Evolutionary conservation across 371 early-diverging fungal genomes (phyloP).

Genomic region (Actinomortierella ambigua): DNA sequence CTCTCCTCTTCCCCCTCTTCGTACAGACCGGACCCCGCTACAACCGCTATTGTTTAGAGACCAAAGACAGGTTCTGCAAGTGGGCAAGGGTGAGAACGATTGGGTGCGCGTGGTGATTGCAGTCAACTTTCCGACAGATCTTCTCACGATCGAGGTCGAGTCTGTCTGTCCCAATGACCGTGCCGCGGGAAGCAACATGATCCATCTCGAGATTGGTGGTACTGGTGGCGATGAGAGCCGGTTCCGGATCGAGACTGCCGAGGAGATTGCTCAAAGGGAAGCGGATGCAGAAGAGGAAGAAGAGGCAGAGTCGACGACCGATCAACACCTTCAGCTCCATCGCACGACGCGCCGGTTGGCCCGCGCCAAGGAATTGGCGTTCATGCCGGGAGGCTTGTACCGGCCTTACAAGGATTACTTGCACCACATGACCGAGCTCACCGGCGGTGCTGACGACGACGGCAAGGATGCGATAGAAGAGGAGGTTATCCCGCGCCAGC

Average conservation of each 20-base stretch:
- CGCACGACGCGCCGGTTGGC: conserved; percentile 15
- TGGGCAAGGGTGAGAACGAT: conserved; percentile 23
- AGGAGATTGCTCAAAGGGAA: conserved; percentile 7
- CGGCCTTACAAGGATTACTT: conserved; percentile 32
- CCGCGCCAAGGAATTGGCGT: conserved; percentile 21
- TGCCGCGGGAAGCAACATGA: neutral
- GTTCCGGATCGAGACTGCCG: conserved; percentile 30
- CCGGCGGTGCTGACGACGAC: conserved; percentile 2
- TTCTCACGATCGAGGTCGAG: conserved; percentile 33
- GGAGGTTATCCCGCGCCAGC: too few relatives aligned
- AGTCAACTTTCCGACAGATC: conserved; percentile 31
- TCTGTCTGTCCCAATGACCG: conserved; percentile 23
- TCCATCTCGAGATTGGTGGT: conserved; percentile 30
- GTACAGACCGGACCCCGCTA: too few relatives aligned
- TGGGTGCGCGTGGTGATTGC: conserved; percentile 30
- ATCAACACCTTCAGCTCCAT: neutral
- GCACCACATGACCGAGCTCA: conserved; percentile 4
- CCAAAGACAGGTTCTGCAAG: conserved; percentile 9
- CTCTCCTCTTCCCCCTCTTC: too few relatives aligned
- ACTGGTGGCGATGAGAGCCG: conserved; percentile 16
- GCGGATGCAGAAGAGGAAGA: neutral
- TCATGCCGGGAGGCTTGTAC: conserved; percentile 33
- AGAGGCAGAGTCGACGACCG: neutral
- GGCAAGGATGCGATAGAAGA: too few relatives aligned
- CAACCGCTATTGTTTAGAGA: conserved; percentile 11